Base-by-base conservation (phyloP, 164 flowering plant genomes). In the Liquidambar formosana region DNA sequence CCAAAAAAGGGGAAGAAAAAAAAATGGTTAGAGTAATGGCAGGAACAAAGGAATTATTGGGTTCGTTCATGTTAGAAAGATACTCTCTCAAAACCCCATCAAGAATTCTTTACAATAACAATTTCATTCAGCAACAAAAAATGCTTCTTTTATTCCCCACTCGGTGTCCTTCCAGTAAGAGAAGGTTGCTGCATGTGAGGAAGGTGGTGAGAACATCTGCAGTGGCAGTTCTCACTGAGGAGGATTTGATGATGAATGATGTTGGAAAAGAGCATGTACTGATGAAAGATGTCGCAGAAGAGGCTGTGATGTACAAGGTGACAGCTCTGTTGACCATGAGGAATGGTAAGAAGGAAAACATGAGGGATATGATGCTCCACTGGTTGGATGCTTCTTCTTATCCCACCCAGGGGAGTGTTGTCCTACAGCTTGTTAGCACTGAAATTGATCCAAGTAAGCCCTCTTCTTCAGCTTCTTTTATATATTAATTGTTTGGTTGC, bases 361-460 rank as follows among this genome's bases (percentile, higher is more conserved):
- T 63, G 25, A 14, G 11, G 27, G 65, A 63, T 23, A 21, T 19
- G 10, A 33, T 19, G 65, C 41, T 33, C 6, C 41, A 33, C 6
- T 33, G 41, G 41, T 63, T 25, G n/a, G 51, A 15, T 16, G 28
- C 27, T 45, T 63, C 3, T 3, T 15, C 53, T 49, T 22, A 45
- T 63, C 15, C 28, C 22, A 0, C 44, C 43, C 22, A 62, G 45
- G 16, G 61, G 0, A 16, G 58, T 58, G 65, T 74, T 10, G 54
- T 58, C 18, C 54, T 74, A 3, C 58, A 69, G 57, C 73, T 74
- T 63, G 67, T 76, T 33, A 71, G 72, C 71, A 68, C 66, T 27
- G 58, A 72, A 52, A 18, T 72, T 64, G 70, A 76, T 60, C 75
- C 69, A 19, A 64, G 77, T 74, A 69, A 69, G 72, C 47, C 2